Conservation (phyloP, 352 stramenopile species). For the Globisporangium acanthophoron region DNA sequence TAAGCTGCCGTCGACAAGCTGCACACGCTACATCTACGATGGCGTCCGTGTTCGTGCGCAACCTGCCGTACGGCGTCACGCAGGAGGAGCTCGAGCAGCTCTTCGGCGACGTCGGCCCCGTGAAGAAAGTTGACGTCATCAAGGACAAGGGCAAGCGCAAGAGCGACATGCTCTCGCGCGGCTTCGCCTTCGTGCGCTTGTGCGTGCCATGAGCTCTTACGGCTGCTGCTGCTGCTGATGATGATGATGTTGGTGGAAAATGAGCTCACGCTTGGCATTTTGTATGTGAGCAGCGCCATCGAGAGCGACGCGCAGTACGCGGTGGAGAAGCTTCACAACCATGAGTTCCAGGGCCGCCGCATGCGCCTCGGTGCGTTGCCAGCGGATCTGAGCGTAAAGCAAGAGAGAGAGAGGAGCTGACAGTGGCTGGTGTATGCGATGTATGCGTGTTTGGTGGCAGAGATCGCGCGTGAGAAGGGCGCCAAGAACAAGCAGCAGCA, state of each 20-base stretch:
- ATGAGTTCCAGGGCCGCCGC: conserved; percentile 70
- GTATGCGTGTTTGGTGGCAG: conserved; percentile 15
- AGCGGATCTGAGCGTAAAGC: not conserved
- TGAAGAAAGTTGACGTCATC: conserved; percentile 86
- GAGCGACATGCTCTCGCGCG: conserved; percentile 71
- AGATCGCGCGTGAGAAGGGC: conserved; percentile 72
- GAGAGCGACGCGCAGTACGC: conserved; percentile 61
- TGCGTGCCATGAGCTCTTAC: conserved; percentile 25
- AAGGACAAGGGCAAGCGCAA: conserved; percentile 86
- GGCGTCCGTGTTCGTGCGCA: conserved; percentile 81
- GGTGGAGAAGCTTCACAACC: conserved; percentile 71
- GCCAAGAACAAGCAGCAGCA: conserved; percentile 24
- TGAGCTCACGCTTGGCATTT: not conserved
- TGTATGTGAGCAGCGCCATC: conserved; percentile 42
- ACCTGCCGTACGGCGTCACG: conserved; percentile 81
- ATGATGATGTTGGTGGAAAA: not conserved
- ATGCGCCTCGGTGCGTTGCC: conserved; percentile 66
- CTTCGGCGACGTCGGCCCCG: conserved; percentile 75
- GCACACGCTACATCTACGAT: conserved; percentile 4
- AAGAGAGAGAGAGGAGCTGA: not conserved
- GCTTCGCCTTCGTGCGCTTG: conserved; percentile 86
- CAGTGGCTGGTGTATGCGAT: not conserved
- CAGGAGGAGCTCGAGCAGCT: conserved; percentile 81
- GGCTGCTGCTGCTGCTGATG: not conserved
- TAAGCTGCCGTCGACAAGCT: no score